Base-by-base conservation (phyloP, 2,329 filamentous ascomycete species). In the Nemania sp. region DNA sequence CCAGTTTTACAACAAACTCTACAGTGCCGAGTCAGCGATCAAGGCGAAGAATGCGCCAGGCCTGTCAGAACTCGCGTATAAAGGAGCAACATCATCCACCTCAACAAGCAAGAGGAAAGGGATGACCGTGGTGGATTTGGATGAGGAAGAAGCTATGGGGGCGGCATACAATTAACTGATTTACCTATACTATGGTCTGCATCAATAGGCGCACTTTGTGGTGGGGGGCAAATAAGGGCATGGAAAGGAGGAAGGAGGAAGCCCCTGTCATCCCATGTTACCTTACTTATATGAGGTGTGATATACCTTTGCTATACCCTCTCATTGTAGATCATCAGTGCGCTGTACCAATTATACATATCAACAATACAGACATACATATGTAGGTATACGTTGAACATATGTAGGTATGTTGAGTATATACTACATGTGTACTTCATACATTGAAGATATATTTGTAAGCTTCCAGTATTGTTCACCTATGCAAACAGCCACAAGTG, bases 1-100 rank as follows among this genome's bases (percentile, higher is more conserved):
- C 5, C 82, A 82, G 1, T 99, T 99, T 72, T 99, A 99, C 74
- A 83, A 86, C 64, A 90, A 91, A 69, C 78, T 99, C 37, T 90
- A 90, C 68, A 88, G 87, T 62, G 91, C 89, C 3, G 90, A 91
- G 53, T 78, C 86, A 40, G 79, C 78, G 6, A 54, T 72, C 51
- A 70, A 71, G 55, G 71, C 65, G 25, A 72, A 72, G 65, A 71
- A 69, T 57, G 53, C 68, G 2, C 69, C 73, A 2, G 71, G 72
- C 1, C 76, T 83, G 47, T 64, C 76, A 13, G 77, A 78, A 29
- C 81, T 81, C 54, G 71, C 78, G 25, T 72, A 71, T 49, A 77
- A 47, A 49, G 57, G 45, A 20, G 18, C n/a, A 20, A 17, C 50
- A 21, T 5, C 35, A 39, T 47, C 56, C 1, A 20, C 34, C 35